phyloP scores from a whole-genome alignment of 1,284 basidiomycete species.

The Irpex sp. region DNA sequence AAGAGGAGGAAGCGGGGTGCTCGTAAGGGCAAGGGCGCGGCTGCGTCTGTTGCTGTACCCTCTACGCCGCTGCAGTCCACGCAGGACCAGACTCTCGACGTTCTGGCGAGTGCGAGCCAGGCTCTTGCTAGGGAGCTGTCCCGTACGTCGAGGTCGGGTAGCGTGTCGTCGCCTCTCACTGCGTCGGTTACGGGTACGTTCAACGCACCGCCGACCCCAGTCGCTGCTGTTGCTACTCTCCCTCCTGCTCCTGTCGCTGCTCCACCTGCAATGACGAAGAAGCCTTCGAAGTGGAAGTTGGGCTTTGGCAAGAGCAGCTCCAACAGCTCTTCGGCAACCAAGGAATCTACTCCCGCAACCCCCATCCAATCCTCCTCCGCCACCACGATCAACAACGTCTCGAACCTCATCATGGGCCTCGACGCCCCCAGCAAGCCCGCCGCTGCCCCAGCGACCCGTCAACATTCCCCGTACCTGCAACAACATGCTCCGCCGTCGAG shows the following conservation, averaged over 20 bases:
- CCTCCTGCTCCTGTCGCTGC: conserved; percentile 22
- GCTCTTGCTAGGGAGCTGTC: conserved; percentile 82
- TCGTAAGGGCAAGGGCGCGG: conserved; percentile 60
- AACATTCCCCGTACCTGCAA: conserved; percentile 1
- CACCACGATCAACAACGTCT: conserved; percentile 63
- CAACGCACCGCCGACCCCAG: conserved; percentile 14
- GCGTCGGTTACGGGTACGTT: not conserved
- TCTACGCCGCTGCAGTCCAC: conserved; percentile 21
- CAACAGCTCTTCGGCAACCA: conserved; percentile 19
- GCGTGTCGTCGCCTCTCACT: conserved; percentile 11
- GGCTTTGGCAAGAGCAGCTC: conserved; percentile 59
- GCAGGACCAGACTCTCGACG: conserved; percentile 54
- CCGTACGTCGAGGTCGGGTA: conserved; percentile 36
- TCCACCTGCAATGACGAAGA: conserved; percentile 52
- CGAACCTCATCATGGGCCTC: conserved; percentile 66
- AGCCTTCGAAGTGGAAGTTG: conserved; percentile 77
- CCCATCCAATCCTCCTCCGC: not conserved
- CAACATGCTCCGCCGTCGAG: not conserved
- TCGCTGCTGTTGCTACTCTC: not conserved
- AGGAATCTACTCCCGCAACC: not conserved
- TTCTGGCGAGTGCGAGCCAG: conserved; percentile 78
- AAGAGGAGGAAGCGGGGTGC: conserved; percentile 79
- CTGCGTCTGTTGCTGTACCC: conserved; percentile 13
- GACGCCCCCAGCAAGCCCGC: conserved; percentile 33
- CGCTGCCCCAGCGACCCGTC: conserved; percentile 8